Evolutionary conservation across 2,329 filamentous ascomycete species (phyloP), one percentile per base, ranked within the genome.

Genomic region (Verticillium longisporum): DNA sequence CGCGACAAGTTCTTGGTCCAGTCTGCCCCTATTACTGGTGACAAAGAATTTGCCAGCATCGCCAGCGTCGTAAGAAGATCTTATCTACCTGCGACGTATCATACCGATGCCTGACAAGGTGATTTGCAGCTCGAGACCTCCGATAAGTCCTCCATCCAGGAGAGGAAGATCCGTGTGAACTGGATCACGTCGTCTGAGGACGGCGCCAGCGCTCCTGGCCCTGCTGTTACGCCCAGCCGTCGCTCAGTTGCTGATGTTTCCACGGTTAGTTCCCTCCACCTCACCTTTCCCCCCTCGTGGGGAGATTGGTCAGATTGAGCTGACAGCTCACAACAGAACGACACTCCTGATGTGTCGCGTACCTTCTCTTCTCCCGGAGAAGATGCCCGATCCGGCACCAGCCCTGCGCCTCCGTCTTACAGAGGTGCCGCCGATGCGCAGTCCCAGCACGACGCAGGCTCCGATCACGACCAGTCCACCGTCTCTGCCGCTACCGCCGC

Each of bases 1-100:
- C 89, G 91, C 75, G 94, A 98, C 83, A 98, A 98, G 80, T 98
- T 98, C 76, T 85, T 98, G 60, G 94, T 98, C 38, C 94, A 98
- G 78, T 96, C 93, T 32, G 91, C 96, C 57, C 82, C 87, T 58
- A 90, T 97, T 66, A 88, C 89, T 26, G 82, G 87, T 65, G 91
- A 96, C 71, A 91, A 92, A 78, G 92, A 97, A 70, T 91, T 91
- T 69, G 82, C 83, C 62, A 96, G 89, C 72, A 87, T 96, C 64
- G 83, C 88, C 57, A 64, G 62, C 55, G 60, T 68, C 63, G 66
- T 69, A 59, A 68, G 63, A 66, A 69, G 71, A 60, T 41, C 38
- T n/a, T 18, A 15, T 36, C 13, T 32, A 9, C 21, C 55, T n/a
- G 38, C 60, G 34, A 56, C 45, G 6, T 21, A 32, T 53, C 37